Evolutionary conservation across 257 asterid species (phyloP), one percentile per base, ranked within the genome.

Genomic region (Apocynum venetum): DNA sequence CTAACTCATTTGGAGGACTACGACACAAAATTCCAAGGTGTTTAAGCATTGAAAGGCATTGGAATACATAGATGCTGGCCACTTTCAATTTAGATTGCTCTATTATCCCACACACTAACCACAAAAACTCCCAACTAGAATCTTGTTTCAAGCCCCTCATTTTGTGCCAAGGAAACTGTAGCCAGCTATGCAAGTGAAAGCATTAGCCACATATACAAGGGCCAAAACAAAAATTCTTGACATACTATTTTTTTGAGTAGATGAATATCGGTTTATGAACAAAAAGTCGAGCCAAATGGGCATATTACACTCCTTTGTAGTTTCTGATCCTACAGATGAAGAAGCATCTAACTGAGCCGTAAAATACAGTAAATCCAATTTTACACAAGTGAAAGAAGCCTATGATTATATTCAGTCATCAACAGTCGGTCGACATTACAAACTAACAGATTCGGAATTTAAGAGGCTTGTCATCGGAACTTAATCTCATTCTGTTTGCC

Each of bases 401-500:
- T 73, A 52, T 53, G 46, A 53, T n/a, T 13, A n/a, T 67, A 56
- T 70, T 14, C 47, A 15, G 60, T 38, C 60, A 68, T 53, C 12
- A 77, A 77, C 56, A 35, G 51, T 60, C 55, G 10, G 20, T 15
- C 46, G 25, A 56, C 17, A 36, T 40, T 47, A 12, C 5, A 14
- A 61, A 36, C 51, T 59, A 40, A 5, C 20, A 38, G 52, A 61
- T 48, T 61, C 72, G 8, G 73, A 76, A 38, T 65, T 55, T 13
- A 55, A 64, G 75, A 17, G 51, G 38, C 49, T 76, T 49, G 73
- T 78, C 65, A 78, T 75, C 70, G 85, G 75, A 79, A 86, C 83
- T 76, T 80, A 56, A 76, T 73, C 76, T 80, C 84, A 48, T 64
- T 82, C 87, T 90, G 90, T 83, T 89, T 93, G 88, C 91, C 85